phyloP scores from a whole-genome alignment of 2,329 filamentous ascomycete genomes.

The Fonsecaea monophora region DNA sequence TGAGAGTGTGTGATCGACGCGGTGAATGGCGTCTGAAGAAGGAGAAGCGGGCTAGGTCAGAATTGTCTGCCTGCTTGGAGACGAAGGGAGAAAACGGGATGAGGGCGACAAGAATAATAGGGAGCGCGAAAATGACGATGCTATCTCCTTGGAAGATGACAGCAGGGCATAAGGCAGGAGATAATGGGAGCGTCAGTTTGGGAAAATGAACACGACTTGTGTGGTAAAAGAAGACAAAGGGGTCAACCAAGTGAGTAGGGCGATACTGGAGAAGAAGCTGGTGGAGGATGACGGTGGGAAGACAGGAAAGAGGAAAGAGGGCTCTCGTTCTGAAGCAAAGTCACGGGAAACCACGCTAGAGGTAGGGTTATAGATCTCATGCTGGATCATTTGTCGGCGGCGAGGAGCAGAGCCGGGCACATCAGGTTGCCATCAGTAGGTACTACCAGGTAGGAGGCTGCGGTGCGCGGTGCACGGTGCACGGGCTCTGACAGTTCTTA shows the following conservation, averaged over 20 bases:
- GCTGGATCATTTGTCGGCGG: conserved; percentile 24
- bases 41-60: not conserved
- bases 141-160: not conserved
- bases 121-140: not conserved
- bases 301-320: conserved; percentile 19
- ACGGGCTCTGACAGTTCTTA: conserved; percentile 14
- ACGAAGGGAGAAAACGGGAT: not conserved
- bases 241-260: conserved; percentile 4
- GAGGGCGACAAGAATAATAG: not conserved
- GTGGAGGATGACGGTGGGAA: conserved; percentile 26
- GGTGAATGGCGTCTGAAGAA: not conserved
- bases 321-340: conserved; percentile 21
- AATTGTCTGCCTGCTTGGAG: not conserved
- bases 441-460: not conserved
- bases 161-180: not conserved
- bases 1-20: not conserved
- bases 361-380: conserved; percentile 24
- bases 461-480: conserved; percentile 8
- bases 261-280: conserved; percentile 14
- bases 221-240: conserved; percentile 9
- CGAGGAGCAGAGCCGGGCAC: conserved; percentile 21
- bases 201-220: not conserved
- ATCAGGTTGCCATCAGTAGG: conserved; percentile 18
- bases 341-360: conserved; percentile 20
- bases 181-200: not conserved